Evolutionary conservation across 2,329 filamentous ascomycete genomes (phyloP), one percentile per base, ranked within the genome.

Genomic region (Cladosporium colombiae): DNA sequence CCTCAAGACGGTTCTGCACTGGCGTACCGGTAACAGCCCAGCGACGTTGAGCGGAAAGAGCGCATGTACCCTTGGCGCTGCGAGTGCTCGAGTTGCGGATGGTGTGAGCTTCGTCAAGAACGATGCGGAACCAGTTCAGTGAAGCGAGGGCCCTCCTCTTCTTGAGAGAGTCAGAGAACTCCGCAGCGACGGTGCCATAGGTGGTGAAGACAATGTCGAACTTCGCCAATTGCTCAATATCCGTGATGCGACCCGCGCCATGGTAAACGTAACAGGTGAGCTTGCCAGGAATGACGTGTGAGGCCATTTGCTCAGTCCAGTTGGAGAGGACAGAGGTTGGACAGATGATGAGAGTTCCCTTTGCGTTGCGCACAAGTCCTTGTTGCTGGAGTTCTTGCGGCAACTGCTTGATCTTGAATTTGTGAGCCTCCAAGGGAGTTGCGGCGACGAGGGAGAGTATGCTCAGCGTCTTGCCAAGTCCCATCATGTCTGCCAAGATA

Each of bases 11-110:
- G 74, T 99, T 99, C 78, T 98, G 94, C 10, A 98, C 91, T 0
- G 93, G 95, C 0, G 95, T 98, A 64, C 94, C 95, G 0, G 95
- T 98, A n/a, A 98, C 92, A 2, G 93, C 94, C 95, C 95, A 99
- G 37, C 93, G 89, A 35, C 93, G 88, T 74, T 91, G 86, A 2
- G 93, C 91, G 67, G 91, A 85, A 2, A 98, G 82, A 23, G 87
- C 86, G 69, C 92, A 93, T 23, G 95, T 91, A 3, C 92, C 91
- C 75, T 93, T 92, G 63, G 93, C 96, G 70, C 94, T 90, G 49
- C 91, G 82, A 0, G 93, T 94, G 3, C 84, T 86, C 68, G 91
- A 89, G 72, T 96, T 94, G 29, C 95, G 91, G 70, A 99, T 98
- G 78, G 91, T 91, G 76, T 99, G 95, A 0, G 93, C 95, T 78